Percentiles rank a stretch among this genome's conserved stretches.
phyloP scores from a whole-genome alignment of 225 moss, liverwort and hornwort genomes.

The Takakia lepidozioides region DNA sequence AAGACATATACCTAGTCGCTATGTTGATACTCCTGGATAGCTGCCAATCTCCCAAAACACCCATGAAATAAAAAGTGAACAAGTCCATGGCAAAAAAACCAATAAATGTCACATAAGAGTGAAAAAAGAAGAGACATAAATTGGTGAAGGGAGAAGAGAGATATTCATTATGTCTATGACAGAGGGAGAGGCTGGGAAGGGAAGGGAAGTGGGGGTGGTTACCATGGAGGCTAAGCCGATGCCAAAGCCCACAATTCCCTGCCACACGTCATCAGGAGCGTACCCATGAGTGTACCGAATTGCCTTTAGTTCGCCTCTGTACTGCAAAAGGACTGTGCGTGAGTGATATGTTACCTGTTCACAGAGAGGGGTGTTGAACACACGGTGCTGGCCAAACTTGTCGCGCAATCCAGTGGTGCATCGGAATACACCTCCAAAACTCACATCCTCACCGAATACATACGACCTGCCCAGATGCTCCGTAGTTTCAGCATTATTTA shows the following conservation, averaged over 20 bases:
- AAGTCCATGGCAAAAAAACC: no score
- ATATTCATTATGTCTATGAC: no score
- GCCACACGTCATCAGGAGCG: conserved; percentile 10
- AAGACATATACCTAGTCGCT: conserved; percentile 1
- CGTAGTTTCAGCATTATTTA: neutral
- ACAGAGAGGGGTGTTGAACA: conserved; percentile 94
- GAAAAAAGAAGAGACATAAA: no score
- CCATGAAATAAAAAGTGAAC: no score
- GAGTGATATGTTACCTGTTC: conserved; percentile 97
- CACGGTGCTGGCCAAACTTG: conserved; percentile 78
- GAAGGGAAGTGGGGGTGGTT: neutral
- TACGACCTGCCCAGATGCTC: conserved; percentile 51
- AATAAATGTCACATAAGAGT: no score
- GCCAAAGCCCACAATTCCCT: conserved; percentile 94
- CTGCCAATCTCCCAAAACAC: no score
- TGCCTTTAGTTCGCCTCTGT: no score
- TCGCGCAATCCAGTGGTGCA: conserved; percentile 83
- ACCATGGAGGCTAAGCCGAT: conserved; percentile 94
- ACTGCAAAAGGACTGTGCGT: no score
- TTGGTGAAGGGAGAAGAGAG: no score
- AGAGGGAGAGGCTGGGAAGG: no score
- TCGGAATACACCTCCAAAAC: conserved; percentile 89
- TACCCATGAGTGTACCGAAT: no score
- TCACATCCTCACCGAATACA: conserved; percentile 87
- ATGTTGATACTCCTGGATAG: no score